Evolutionary conservation across 495 filamentous ascomycete genomes (phyloP).

Genomic region (Penicillium ochrochloron): DNA sequence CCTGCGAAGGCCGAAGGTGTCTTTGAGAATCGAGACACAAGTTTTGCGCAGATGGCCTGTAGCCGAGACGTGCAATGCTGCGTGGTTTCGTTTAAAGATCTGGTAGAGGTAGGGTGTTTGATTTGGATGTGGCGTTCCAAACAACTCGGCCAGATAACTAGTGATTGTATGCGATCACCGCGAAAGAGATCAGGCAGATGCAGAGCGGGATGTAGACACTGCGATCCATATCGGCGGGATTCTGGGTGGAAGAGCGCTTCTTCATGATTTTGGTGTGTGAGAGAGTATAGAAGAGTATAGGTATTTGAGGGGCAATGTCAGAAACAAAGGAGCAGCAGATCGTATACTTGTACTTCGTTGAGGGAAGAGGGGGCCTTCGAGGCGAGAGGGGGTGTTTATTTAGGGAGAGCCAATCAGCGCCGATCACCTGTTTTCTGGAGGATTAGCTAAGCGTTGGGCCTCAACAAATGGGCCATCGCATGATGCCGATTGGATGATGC

Average conservation of each 20-base stretch:
- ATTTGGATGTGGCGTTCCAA: constrained; percentile 5
- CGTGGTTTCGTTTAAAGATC: constrained; percentile 7
- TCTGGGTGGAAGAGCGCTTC: constrained; percentile 26
- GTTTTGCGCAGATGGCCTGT: not conserved
- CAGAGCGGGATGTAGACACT: constrained; percentile 49
- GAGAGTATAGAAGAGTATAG: not conserved
- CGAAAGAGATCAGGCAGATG: constrained; percentile 51
- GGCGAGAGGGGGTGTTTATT: constrained; percentile 14
- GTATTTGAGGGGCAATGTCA: not conserved
- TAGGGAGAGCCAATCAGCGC: constrained; percentile 4
- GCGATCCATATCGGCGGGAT: constrained; percentile 40
- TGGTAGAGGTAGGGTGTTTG: constrained; percentile 2
- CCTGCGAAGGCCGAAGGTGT: not conserved
- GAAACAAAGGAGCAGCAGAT: not conserved
- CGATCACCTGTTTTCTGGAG: not conserved
- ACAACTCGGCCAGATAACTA: constrained; percentile 25
- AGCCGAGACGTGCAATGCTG: not conserved
- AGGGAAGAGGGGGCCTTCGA: constrained; percentile 2
- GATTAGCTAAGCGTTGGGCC: constrained; percentile 24
- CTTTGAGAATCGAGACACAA: not conserved
- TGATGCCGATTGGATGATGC: constrained; percentile 9
- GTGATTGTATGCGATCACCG: constrained; percentile 47
- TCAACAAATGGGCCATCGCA: constrained; percentile 22
- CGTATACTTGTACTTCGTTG: constrained; percentile 5
- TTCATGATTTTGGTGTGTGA: constrained; percentile 20